Base-by-base conservation (phyloP, 179 eudicot species). In the Silene vulgaris region DNA sequence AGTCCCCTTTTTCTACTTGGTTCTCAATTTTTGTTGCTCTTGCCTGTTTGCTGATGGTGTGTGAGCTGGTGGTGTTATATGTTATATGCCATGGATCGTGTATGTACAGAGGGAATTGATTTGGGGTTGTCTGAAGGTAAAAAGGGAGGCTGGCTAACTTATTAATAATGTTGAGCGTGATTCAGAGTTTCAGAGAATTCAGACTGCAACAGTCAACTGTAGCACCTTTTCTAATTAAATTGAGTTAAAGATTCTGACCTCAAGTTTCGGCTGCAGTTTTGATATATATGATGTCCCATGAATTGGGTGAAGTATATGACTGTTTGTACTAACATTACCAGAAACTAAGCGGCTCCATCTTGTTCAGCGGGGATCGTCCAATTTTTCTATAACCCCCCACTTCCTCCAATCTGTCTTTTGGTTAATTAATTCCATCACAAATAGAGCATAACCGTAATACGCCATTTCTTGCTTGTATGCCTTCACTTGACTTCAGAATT, bases 11-110 rank as follows among this genome's bases (percentile, higher is more conserved):
- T n/a, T 14, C 11, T 14, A 52, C 17, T 28, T n/a, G 37, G 3
- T 50, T 19, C 45, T 45, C 21, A 0, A 0, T 12, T 12, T 13
- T 50, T 50, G 20, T 9, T 57, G 17, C 40, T 23, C 20, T 50
- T 21, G 9, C 14, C 37, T 71, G 48, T 48, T 71, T 71, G 60
- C 29, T 45, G 60, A 70, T 70, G 66, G 30, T 8, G 19, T 57
- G 23, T 17, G 6, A 57, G 62, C 4, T 21, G 14, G 1, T 59
- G n/a, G 66, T 62, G 12, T 40, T 7, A 8, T 40, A 40, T 40
- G 48, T 40, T 30, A 14, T 60, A 11, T 13, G 29, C 32, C 19
- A 37, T 76, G 8, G 17, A 35, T 52, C 52, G 40, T 60, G 30
- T 26, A 16, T 40, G 17, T 45, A 75, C 66, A 12, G 64, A 57